Evolutionary conservation across 2,329 filamentous ascomycete genomes (phyloP).

Genomic region (Colletotrichum siamense): DNA sequence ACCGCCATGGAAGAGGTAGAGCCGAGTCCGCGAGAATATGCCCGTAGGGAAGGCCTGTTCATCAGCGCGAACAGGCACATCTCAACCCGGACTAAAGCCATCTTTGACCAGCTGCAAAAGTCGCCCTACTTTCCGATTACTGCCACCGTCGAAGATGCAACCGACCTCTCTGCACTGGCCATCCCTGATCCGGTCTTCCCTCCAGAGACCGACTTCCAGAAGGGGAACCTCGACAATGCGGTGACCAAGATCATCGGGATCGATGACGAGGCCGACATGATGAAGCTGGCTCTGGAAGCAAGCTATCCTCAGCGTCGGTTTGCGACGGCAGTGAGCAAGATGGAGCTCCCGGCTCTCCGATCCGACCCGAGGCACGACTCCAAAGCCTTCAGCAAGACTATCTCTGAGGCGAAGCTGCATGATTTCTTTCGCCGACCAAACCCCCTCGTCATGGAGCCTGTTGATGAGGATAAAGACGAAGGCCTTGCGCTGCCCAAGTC

Average conservation of each 20-base stretch:
- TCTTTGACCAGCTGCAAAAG: neutral
- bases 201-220: neutral
- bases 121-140: neutral
- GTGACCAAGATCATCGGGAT: neutral
- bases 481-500: conserved; percentile 7
- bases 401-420: neutral
- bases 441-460: conserved; percentile 4
- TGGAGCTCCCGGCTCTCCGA: conserved; percentile 6
- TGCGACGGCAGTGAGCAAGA: neutral
- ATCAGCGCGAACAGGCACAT: neutral
- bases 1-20: neutral
- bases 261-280: neutral
- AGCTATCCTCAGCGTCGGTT: neutral
- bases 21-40: neutral
- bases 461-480: conserved; percentile 19
- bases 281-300: neutral
- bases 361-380: conserved; percentile 8
- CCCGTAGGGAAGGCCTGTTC: neutral
- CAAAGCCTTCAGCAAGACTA: neutral
- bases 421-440: conserved; percentile 5
- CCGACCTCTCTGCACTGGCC: neutral
- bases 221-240: neutral
- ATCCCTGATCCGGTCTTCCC: neutral
- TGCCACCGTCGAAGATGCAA: neutral
- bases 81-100: neutral